Evolutionary conservation across 1,139 yeast species (phyloP), one percentile per base, ranked within the genome.

Genomic region (Candida pseudoviswanathii): DNA sequence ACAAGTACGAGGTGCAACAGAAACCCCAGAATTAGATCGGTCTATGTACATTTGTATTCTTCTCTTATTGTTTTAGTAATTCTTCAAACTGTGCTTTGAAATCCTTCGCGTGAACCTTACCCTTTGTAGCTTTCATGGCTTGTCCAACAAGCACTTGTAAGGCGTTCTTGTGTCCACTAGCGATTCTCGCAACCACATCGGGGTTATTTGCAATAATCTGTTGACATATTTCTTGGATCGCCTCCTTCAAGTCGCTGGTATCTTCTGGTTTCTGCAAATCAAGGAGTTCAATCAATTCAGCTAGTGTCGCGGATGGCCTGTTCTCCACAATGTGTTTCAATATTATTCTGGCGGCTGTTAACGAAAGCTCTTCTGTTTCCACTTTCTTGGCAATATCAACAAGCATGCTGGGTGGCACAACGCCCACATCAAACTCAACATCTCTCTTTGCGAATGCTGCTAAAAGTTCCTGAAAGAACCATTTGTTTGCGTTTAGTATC

Each of bases 391-490:
- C 64, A 43, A 76, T 56, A 11, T 60, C 57, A 1, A 67, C 57
- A 7, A 75, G 58, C 25, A 56, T 60, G 1, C 47, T 41, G 2
- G 65, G 59, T 0, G 69, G 64, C 2, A 87, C 59, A 1, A 72
- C 47, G 0, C 55, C 47, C 3, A 69, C 54, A 36, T 70, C 70
- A 38, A 85, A 71, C 4, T 65, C 63, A 37, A 73, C 57, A 11
- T 80, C 75, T 7, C 78, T 68, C 58, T 82, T 83, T 8, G 84
- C 76, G 53, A 89, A 76, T 11, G 82, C 75, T 0, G 97, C 97
- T 25, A 89, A 62, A 32, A 91, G 68, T 54, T 89, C 94, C 66
- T 94, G 95, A 22, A 90, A 83, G 7, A 91, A 67, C 97, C 97
- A 91, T 60, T 89, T 90, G 40, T 86, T 84, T 0, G 87, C 84